Conservation (phyloP, 176 grass and related monocot species). For the Oryza australiensis region DNA sequence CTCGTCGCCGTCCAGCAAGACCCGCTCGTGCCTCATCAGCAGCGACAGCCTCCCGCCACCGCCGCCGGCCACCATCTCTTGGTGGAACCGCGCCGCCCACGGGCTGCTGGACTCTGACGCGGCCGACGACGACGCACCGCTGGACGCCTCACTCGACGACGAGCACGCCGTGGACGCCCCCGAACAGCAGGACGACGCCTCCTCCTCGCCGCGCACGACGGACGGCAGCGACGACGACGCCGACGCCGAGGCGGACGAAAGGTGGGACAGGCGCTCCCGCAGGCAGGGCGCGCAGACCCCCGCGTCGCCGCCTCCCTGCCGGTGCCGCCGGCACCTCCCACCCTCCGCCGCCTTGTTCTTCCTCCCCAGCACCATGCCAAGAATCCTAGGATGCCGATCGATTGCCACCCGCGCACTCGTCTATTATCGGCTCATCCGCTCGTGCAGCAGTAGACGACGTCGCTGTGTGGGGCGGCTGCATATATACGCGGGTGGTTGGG, state of each 20-base stretch:
- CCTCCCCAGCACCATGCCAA: slow-evolving; percentile 33
- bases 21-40: slow-evolving; percentile 50
- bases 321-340: slow-evolving; percentile 56
- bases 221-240: slow-evolving; percentile 44
- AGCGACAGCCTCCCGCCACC: slow-evolving; percentile 40
- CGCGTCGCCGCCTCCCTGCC: background rate
- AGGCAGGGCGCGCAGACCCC: slow-evolving; percentile 85
- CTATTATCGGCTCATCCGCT: background rate
- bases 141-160: slow-evolving; percentile 28
- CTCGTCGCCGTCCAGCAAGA: slow-evolving; percentile 40
- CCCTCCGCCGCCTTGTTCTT: slow-evolving; percentile 16
- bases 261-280: slow-evolving; percentile 61
- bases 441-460: background rate
- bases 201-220: slow-evolving; percentile 8
- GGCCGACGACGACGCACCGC: slow-evolving; percentile 11
- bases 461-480: background rate
- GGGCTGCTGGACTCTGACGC: slow-evolving; percentile 27
- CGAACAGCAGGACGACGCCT: slow-evolving; percentile 43
- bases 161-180: slow-evolving; percentile 37
- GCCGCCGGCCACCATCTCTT: slow-evolving; percentile 26
- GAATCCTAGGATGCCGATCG: background rate
- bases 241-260: slow-evolving; percentile 15
- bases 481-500: slow-evolving; percentile 4
- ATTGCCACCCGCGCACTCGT: background rate
- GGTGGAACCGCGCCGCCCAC: slow-evolving; percentile 43